Evolutionary conservation across 257 asterid species (phyloP), one percentile per base, ranked within the genome.

Genomic region (Sherardia arvensis): DNA sequence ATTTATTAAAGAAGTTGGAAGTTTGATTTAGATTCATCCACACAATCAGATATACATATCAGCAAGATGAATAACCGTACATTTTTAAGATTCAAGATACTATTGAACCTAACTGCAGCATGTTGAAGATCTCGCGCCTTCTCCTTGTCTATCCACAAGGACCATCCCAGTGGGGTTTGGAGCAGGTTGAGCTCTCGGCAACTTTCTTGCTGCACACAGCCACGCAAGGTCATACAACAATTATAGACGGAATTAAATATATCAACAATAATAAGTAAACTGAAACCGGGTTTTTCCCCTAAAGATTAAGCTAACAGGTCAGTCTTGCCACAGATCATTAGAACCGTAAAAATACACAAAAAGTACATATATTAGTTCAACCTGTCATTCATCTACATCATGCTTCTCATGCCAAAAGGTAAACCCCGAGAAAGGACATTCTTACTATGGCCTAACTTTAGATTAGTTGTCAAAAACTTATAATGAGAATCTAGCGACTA

Each of bases 121-220:
- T 7, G 88, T 70, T 64, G 83, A 71, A 53, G 86, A 51, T 69
- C 73, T 83, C 28, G 92, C 72, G 61, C 82, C 87, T 73, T 82
- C 86, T 36, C 80, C 81, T 49, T 87, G 88, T 74, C 92, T 84
- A 69, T 86, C 90, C 7, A 74, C 90, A 45, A 86, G 82, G 68
- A 84, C 85, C 96, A 88, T 84, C 64, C 95, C 96, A 7, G 95
- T 72, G 26, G 88, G 80, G 70, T 77, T 88, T 74, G 78, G 88
- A 65, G 84, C 57, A 40, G 95, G 77, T 70, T 84, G 93, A 76
- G 92, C 90, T 72, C 81, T 79, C 54, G 90, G 90, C 66, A 88
- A 77, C 77, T 75, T 85, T 76, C 83, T 84, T 9, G 96, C 95
- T 88, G 88, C 67, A 66, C 51, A 43, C 51, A 43, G 1, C 5